Evolutionary conservation across 345 rosid genomes (phyloP).

Genomic region (Pistacia atlantica): DNA sequence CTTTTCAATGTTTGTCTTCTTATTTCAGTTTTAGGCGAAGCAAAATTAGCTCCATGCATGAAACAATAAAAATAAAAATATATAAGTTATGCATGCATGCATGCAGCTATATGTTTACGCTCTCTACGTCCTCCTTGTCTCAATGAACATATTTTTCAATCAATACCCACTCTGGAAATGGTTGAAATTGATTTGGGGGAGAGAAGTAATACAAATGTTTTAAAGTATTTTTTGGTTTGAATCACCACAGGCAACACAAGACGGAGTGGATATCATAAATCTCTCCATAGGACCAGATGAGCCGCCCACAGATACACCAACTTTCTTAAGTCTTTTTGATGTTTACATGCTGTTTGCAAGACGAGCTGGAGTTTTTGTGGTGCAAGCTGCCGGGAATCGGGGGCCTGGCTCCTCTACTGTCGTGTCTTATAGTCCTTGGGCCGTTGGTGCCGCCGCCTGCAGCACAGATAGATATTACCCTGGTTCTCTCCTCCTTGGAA

Average conservation of each 20-base stretch:
- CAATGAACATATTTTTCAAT: too few species aligned
- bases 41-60: not conserved
- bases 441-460: slow-evolving; percentile 60
- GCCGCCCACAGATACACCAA: slow-evolving; percentile 60
- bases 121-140: too few species aligned
- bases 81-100: not conserved
- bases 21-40: not conserved
- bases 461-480: slow-evolving; percentile 65
- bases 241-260: slow-evolving; percentile 55
- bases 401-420: slow-evolving; percentile 71
- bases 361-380: slow-evolving; percentile 80
- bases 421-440: slow-evolving; percentile 86
- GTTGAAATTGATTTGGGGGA: too few species aligned
- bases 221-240: too few species aligned
- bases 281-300: slow-evolving; percentile 76
- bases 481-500: slow-evolving; percentile 60
- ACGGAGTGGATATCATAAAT: slow-evolving; percentile 69
- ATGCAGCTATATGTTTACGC: not conserved
- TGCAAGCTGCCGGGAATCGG: slow-evolving; percentile 78
- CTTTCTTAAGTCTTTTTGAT: slow-evolving; percentile 67
- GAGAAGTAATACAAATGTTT: not conserved
- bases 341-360: slow-evolving; percentile 57
- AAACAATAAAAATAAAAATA: too few species aligned
- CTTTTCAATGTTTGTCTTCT: not conserved
- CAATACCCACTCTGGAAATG: too few species aligned